Conservation (phyloP, 2,329 filamentous ascomycete species). For the Myriosclerotinia scirpicola region DNA sequence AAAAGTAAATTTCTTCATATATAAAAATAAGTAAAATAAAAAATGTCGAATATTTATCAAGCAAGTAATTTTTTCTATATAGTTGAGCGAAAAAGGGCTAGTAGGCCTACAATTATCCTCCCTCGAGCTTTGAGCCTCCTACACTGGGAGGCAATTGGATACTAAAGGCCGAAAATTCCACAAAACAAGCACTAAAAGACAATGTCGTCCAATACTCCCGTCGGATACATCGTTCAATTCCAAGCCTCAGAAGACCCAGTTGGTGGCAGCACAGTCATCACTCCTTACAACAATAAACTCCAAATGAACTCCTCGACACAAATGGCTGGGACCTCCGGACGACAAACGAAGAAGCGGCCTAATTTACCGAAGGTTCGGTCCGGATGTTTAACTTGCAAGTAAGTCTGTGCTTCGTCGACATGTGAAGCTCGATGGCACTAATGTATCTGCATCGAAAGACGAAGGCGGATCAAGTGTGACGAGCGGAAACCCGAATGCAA, state of each 20-base stretch:
- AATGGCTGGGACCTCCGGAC: background rate
- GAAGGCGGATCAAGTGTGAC: slow-evolving; percentile 23
- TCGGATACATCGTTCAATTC: slow-evolving; percentile 15
- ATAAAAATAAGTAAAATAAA: no score
- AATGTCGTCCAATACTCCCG: slow-evolving; percentile 5
- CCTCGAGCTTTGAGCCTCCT: no score
- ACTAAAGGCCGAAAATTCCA: background rate
- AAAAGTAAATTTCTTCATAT: no score
- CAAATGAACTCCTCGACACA: background rate
- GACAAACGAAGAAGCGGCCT: slow-evolving; percentile 15
- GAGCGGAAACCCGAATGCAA: slow-evolving; percentile 20
- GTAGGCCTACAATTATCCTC: no score
- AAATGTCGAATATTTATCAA: no score
- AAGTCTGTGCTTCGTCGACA: slow-evolving; percentile 15
- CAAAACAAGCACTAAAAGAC: background rate
- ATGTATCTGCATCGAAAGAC: slow-evolving; percentile 11
- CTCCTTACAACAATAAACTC: background rate
- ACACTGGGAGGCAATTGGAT: background rate
- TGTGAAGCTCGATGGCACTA: slow-evolving; percentile 6
- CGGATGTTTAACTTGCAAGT: slow-evolving; percentile 25
- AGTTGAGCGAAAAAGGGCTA: no score
- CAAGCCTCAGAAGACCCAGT: slow-evolving; percentile 2
- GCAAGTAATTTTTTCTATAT: no score
- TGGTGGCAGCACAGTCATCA: slow-evolving; percentile 3
- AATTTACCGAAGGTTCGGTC: slow-evolving; percentile 20